phyloP scores from a whole-genome alignment of 2,329 filamentous ascomycete genomes.

The Venturia pyrina region DNA sequence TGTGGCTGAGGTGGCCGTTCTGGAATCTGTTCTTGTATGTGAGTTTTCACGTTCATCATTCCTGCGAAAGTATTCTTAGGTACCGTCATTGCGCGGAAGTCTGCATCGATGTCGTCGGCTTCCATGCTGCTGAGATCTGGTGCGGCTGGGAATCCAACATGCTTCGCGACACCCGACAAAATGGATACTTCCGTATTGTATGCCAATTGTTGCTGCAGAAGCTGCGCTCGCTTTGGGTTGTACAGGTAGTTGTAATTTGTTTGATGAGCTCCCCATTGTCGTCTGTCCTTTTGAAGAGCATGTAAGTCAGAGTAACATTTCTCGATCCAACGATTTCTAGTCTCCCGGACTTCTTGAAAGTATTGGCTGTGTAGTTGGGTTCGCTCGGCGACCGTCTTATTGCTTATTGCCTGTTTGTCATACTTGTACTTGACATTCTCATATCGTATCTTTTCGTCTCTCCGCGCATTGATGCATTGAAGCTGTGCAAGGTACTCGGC shows the following conservation, averaged over 20 bases:
- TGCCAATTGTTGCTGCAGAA: conserved; percentile 73
- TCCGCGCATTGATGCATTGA: conserved; percentile 71
- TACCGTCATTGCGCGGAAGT: conserved; percentile 85
- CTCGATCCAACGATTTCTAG: conserved; percentile 70
- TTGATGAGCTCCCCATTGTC: conserved; percentile 66
- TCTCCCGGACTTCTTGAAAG: conserved; percentile 75
- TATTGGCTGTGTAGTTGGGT: conserved; percentile 84
- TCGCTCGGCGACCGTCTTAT: conserved; percentile 68
- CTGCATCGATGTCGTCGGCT: conserved; percentile 66
- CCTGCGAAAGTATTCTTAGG: conserved; percentile 10
- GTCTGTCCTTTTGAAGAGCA: conserved; percentile 80
- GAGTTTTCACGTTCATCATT: background rate
- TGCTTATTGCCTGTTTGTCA: conserved; percentile 62
- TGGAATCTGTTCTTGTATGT: conserved; percentile 6
- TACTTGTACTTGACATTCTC: conserved; percentile 66
- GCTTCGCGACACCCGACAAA: conserved; percentile 82
- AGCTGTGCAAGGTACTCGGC: conserved; percentile 87
- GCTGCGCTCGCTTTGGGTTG: conserved; percentile 64
- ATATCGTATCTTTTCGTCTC: conserved; percentile 68
- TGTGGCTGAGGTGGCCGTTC: conserved; percentile 4
- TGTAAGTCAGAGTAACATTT: conserved; percentile 84
- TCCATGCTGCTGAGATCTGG: conserved; percentile 69
- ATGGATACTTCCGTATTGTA: conserved; percentile 95
- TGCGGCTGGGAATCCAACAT: conserved; percentile 93
- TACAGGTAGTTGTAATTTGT: conserved; percentile 77